phyloP scores from a whole-genome alignment of 2,329 filamentous ascomycete genomes.

The Fusarium sp. region DNA sequence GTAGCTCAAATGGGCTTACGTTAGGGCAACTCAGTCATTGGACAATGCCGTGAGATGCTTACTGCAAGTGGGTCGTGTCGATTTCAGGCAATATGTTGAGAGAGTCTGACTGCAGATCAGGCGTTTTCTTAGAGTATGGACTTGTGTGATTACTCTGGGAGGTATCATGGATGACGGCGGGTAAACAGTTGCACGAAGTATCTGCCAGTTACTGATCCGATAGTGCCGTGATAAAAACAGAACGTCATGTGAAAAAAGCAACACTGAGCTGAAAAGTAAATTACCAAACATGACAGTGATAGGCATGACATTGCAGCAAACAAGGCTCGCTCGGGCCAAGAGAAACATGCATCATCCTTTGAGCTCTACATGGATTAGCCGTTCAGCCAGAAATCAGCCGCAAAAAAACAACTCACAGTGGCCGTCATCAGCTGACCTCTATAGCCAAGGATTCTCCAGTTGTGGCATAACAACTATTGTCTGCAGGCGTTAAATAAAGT shows the following conservation, averaged over 20 bases:
- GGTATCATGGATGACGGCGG: background rate
- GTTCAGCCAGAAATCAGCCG: background rate
- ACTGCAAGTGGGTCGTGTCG: constrained; percentile 6
- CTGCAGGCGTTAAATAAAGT: background rate
- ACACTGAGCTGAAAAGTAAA: background rate
- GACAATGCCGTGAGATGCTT: background rate
- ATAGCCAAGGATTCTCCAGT: constrained; percentile 17
- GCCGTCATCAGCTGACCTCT: constrained; percentile 3
- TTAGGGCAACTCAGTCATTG: background rate
- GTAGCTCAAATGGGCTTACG: background rate
- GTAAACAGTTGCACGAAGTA: background rate
- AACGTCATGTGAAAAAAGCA: background rate
- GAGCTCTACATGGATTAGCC: background rate
- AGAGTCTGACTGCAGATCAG: constrained; percentile 16
- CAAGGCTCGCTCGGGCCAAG: background rate
- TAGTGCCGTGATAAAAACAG: background rate
- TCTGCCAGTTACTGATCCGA: constrained; percentile 6
- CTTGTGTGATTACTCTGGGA: background rate
- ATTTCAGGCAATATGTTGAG: constrained; percentile 11
- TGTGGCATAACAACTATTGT: constrained; percentile 6
- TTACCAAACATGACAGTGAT: background rate
- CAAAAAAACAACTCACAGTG: background rate
- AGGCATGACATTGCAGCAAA: background rate
- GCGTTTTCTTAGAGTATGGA: background rate
- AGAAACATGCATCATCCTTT: background rate